A percentile compares a stretch with the other conserved stretches of the same genome.
phyloP scores from a whole-genome alignment of 257 asterid genomes.

The Solanum bulbocastanum region DNA sequence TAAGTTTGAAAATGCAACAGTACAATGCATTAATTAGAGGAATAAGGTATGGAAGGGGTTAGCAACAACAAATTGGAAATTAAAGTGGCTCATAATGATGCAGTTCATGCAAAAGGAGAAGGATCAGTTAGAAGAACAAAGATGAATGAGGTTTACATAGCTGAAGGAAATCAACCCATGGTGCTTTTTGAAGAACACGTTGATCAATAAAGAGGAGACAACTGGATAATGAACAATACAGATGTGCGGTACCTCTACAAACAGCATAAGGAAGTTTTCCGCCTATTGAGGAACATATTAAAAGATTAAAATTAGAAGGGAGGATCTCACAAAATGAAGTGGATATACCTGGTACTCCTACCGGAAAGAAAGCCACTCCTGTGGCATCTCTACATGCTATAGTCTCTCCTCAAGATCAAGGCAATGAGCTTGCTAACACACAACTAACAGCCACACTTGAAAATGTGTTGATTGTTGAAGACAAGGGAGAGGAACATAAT shows the following conservation, averaged over 20 bases:
- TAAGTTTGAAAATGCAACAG: not conserved
- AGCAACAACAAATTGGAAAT: not conserved
- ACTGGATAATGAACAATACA: not conserved
- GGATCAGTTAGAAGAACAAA: not conserved
- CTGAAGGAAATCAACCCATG: too few relatives aligned
- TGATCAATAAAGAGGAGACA: not conserved
- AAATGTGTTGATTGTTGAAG: too few relatives aligned
- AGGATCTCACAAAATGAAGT: not conserved
- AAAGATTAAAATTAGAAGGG: not conserved
- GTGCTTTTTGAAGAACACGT: too few relatives aligned
- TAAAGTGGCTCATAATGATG: not conserved
- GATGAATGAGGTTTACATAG: not conserved
- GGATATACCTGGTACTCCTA: not conserved
- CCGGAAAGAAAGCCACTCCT: not conserved
- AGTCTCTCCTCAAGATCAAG: not conserved
- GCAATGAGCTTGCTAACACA: too few relatives aligned
- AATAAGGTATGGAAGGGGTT: not conserved
- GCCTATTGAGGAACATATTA: not conserved
- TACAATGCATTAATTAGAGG: not conserved
- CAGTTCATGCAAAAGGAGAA: not conserved
- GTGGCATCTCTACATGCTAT: not conserved
- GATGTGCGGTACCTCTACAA: not conserved
- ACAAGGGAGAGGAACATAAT: too few relatives aligned
- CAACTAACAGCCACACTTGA: too few relatives aligned
- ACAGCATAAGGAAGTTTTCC: not conserved